Percentiles rank a stretch among this genome's conserved stretches.
Evolutionary conservation across 208 protist genomes (phyloP).

Genomic region (Acanthamoeba polyphaga): DNA sequence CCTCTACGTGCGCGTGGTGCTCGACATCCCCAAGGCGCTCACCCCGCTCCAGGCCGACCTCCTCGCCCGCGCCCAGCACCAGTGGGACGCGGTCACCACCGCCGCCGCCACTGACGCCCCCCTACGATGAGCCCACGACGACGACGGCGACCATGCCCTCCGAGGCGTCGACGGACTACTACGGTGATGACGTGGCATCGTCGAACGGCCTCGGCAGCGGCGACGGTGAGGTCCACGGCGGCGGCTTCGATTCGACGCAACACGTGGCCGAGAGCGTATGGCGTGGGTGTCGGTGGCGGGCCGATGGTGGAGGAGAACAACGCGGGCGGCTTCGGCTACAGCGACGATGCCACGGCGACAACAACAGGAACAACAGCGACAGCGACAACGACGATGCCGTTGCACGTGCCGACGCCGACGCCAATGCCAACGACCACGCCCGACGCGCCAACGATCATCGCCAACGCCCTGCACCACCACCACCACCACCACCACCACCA

Average conservation of each 20-base stretch:
- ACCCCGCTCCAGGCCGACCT: slow-evolving; percentile 9
- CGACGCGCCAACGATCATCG: background rate
- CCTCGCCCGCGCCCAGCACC: background rate
- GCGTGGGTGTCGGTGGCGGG: too few species aligned
- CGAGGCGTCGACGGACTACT: background rate
- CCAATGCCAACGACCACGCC: background rate
- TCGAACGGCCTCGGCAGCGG: too few species aligned
- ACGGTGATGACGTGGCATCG: background rate
- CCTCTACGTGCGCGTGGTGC: background rate
- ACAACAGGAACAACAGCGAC: too few species aligned
- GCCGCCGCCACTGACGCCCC: too few species aligned
- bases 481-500: too few species aligned
- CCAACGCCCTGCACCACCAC: too few species aligned
- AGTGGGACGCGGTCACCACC: background rate
- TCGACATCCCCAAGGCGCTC: background rate
- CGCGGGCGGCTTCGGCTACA: background rate
- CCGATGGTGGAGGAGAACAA: background rate
- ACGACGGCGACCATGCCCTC: background rate
- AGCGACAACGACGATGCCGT: background rate
- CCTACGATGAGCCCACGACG: background rate
- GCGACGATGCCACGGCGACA: background rate
- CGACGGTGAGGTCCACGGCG: background rate
- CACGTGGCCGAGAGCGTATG: too few species aligned
- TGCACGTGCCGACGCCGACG: background rate
- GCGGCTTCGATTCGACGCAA: background rate